Evolutionary conservation across 768 basidiomycete species (phyloP).

Genomic region (Lentinula lateritia): DNA sequence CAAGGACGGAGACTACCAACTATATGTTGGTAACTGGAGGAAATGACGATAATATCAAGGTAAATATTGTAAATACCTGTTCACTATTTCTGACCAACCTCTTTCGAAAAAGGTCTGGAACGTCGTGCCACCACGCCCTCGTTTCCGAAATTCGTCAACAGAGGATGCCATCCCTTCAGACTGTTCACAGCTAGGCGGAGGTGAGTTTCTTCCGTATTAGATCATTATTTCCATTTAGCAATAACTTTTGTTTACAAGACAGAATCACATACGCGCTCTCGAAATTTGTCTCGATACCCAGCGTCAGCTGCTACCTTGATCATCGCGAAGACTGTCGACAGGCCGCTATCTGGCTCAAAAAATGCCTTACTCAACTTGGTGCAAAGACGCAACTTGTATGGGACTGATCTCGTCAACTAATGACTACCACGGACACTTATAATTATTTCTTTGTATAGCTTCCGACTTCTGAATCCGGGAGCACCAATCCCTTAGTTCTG

Average conservation of each 20-base stretch:
- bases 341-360: slow-evolving; percentile 88
- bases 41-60: slow-evolving; percentile 83
- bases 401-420: neutral
- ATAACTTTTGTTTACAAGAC: neutral
- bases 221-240: neutral
- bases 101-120: slow-evolving; percentile 46
- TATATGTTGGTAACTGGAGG: slow-evolving; percentile 69
- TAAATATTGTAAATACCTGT: slow-evolving; percentile 19
- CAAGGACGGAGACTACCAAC: slow-evolving; percentile 20
- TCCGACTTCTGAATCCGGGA: slow-evolving; percentile 54
- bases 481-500: slow-evolving; percentile 81
- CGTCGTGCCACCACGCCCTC: slow-evolving; percentile 26
- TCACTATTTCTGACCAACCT: neutral
- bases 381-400: slow-evolving; percentile 73
- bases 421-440: neutral
- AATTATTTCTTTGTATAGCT: slow-evolving; percentile 38
- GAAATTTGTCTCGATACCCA: slow-evolving; percentile 84
- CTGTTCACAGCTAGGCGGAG: neutral
- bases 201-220: neutral
- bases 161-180: slow-evolving; percentile 8
- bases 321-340: slow-evolving; percentile 89
- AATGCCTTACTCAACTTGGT: slow-evolving; percentile 83
- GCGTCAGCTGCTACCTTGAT: slow-evolving; percentile 63
- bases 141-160: slow-evolving; percentile 12
- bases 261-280: slow-evolving; percentile 58